These are phyloP conservation scores for Aspergillus melleus DNA, from an alignment of 2,329 filamentous ascomycete genomes.

Conservation along the genomic window DNA sequence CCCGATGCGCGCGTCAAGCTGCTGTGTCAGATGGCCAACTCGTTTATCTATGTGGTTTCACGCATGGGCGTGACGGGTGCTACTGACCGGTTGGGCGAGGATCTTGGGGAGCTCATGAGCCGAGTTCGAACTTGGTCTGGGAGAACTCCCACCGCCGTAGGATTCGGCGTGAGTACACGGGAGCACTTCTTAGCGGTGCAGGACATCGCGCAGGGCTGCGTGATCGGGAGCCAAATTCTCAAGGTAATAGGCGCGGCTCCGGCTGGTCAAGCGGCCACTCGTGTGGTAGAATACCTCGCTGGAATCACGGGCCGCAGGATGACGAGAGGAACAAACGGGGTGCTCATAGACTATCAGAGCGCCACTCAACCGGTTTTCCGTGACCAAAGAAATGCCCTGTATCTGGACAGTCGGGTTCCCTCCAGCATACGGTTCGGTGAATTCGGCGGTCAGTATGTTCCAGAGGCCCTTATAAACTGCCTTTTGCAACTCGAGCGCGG, in stretches of 20 bases:
- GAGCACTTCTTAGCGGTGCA: constrained; percentile 86
- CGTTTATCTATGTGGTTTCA: constrained; percentile 96
- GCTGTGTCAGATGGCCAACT: constrained; percentile 90
- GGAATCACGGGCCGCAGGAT: too few species aligned
- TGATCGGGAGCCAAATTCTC: constrained; percentile 92
- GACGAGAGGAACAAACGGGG: too few species aligned
- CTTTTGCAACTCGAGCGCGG: constrained; percentile 81
- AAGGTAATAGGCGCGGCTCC: constrained; percentile 69
- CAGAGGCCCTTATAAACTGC: constrained; percentile 95
- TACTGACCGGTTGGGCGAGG: constrained; percentile 52
- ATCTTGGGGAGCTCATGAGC: constrained; percentile 73
- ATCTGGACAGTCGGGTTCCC: constrained; percentile 61
- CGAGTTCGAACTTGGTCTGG: constrained; percentile 86
- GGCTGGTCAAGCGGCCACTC: constrained; percentile 49
- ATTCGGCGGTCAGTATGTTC: constrained; percentile 93
- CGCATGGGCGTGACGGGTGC: constrained; percentile 93
- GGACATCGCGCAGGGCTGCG: constrained; percentile 81
- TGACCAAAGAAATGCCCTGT: too few species aligned
- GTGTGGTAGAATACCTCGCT: too few species aligned
- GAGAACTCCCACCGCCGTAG: constrained; percentile 81
- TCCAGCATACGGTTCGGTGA: too few species aligned
- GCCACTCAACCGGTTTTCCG: too few species aligned
- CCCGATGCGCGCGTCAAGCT: constrained; percentile 87
- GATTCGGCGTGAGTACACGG: constrained; percentile 89
- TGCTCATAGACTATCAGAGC: too few species aligned